Percentiles rank a stretch among this genome's conserved stretches.
Conservation (phyloP, 169 alveolate genomes). For the Plasmodium sp. region DNA sequence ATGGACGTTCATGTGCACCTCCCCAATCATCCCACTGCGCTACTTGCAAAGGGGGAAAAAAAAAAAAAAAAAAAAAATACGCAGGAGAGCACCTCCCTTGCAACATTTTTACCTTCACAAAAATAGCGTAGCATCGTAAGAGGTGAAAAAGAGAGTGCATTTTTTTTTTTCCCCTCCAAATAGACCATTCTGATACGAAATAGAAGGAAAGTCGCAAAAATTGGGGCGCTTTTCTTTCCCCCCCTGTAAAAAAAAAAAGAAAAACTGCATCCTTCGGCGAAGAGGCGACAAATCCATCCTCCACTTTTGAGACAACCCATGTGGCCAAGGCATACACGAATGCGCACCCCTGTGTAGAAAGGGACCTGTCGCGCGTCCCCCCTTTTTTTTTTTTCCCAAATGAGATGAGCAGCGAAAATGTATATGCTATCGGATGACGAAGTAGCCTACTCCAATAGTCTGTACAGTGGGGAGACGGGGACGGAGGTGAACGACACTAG, state of each 20-base stretch:
- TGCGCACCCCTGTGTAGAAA: neutral
- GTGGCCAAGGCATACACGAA: neutral
- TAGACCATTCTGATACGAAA: neutral
- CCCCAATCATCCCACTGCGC: neutral
- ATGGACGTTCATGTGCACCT: neutral
- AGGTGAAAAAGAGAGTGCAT: neutral
- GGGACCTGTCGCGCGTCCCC: neutral
- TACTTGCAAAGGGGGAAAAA: neutral
- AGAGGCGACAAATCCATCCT: neutral
- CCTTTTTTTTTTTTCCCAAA: neutral
- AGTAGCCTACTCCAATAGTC: conserved; percentile 30
- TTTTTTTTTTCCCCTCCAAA: neutral
- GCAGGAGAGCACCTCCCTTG: neutral
- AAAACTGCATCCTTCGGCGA: neutral
- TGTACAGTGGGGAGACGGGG: conserved; percentile 34
- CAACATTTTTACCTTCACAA: neutral
- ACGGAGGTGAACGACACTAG: conserved; percentile 14
- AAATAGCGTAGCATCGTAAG: neutral
- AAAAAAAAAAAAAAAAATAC: neutral
- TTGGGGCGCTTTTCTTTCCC: neutral
- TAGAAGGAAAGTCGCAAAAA: neutral
- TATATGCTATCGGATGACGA: conserved; percentile 63
- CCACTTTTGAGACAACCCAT: neutral
- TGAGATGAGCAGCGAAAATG: neutral
- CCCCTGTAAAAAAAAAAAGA: neutral